Percentiles rank a stretch among this genome's conserved stretches.
These are phyloP conservation scores for Lycium barbarum DNA, from an alignment of 257 asterid species.

Conservation along the genomic window DNA sequence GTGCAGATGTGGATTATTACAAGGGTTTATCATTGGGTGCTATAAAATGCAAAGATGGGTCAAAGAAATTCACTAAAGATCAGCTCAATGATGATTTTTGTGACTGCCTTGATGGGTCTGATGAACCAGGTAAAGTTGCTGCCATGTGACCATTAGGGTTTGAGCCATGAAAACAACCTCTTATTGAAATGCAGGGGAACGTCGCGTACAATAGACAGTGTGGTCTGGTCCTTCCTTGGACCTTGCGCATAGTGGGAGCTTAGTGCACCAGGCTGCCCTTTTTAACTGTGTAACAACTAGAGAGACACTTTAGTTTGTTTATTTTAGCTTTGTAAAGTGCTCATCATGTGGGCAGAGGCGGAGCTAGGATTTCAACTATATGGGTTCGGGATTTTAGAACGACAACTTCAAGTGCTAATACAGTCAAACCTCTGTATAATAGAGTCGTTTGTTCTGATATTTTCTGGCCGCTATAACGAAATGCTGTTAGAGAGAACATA, in stretches of 20 bases:
- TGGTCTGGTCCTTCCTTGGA: too few relatives aligned
- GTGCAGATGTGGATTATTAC: slow-evolving; percentile 79
- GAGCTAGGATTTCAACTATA: not conserved
- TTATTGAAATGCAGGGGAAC: too few relatives aligned
- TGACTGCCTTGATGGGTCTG: slow-evolving; percentile 95
- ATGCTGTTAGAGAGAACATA: too few relatives aligned
- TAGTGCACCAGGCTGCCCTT: too few relatives aligned
- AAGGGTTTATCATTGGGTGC: slow-evolving; percentile 50
- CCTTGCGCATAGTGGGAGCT: too few relatives aligned
- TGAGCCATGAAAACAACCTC: too few relatives aligned
- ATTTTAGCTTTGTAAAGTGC: slow-evolving; percentile 6
- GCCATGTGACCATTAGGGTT: too few relatives aligned
- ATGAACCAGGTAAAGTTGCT: slow-evolving; percentile 66
- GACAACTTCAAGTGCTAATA: not conserved
- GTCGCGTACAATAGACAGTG: too few relatives aligned
- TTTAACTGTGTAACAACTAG: not conserved
- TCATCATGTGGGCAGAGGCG: not conserved
- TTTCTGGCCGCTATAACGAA: too few relatives aligned
- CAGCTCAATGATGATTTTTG: slow-evolving; percentile 95
- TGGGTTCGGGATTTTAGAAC: not conserved
- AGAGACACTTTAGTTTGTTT: not conserved
- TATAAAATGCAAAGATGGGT: slow-evolving; percentile 89
- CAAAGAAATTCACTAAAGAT: slow-evolving; percentile 61
- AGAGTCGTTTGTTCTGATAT: too few relatives aligned
- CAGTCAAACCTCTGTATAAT: too few relatives aligned